Conservation (phyloP, 257 asterid genomes). For the Echites panduratus region DNA sequence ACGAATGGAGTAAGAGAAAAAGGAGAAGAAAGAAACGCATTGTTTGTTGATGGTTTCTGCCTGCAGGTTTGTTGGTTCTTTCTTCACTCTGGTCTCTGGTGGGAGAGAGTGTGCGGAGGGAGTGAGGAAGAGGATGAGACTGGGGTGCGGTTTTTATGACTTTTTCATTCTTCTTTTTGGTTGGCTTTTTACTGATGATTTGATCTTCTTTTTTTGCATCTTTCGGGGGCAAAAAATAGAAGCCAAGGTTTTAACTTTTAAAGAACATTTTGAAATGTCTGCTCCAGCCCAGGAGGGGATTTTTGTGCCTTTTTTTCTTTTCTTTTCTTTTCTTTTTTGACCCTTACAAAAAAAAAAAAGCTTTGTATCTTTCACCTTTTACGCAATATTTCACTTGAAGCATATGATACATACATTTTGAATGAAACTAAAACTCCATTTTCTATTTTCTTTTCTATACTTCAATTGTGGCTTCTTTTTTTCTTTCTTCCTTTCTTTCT, state of each 20-base stretch:
- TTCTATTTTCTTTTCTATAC: no score
- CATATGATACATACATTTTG: no score
- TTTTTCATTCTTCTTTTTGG: neutral
- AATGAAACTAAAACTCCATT: no score
- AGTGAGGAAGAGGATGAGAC: neutral
- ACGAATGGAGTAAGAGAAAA: conserved; percentile 33
- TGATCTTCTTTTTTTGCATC: neutral
- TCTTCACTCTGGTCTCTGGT: neutral
- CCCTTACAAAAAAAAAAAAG: neutral
- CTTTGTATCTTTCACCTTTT: neutral
- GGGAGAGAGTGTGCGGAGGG: neutral
- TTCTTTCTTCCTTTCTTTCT: no score
- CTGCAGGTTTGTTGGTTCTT: neutral
- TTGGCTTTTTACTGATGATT: neutral
- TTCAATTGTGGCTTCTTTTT: no score
- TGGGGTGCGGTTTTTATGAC: neutral
- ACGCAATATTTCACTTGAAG: no score
- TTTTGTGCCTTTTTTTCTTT: no score
- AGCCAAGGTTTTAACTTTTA: neutral
- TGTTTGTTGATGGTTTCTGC: neutral
- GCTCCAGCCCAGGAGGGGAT: neutral
- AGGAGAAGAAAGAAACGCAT: conserved; percentile 37
- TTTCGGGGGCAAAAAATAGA: neutral
- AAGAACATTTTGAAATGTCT: conserved; percentile 1
- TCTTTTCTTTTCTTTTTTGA: neutral